Evolutionary conservation across 352 stramenopile species (phyloP).

Genomic region (Bremia lactucae): DNA sequence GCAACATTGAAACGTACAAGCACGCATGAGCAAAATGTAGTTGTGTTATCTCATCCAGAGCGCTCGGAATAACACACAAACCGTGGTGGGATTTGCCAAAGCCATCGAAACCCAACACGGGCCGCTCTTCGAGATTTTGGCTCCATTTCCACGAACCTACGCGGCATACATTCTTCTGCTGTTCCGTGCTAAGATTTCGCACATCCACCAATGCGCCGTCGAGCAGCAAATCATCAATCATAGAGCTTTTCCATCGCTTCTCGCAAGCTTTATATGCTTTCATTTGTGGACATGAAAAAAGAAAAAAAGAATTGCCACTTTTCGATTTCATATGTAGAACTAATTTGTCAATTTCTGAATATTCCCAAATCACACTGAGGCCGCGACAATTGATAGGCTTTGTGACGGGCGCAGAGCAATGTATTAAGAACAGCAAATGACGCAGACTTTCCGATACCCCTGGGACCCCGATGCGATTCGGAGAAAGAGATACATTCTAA

Average conservation of each 20-base stretch:
- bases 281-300: too few species aligned
- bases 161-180: slow-evolving; percentile 19
- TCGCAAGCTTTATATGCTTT: slow-evolving; percentile 55
- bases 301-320: too few species aligned
- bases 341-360: too few species aligned
- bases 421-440: too few species aligned
- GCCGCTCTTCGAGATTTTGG: slow-evolving; percentile 12
- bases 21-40: slow-evolving; percentile 41
- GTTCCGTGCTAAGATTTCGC: slow-evolving; percentile 17
- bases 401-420: too few species aligned
- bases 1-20: slow-evolving; percentile 29
- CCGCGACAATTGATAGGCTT: too few species aligned
- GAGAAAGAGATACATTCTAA: too few species aligned
- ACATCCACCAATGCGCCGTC: slow-evolving; percentile 38
- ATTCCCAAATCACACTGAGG: too few species aligned
- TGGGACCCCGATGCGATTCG: too few species aligned
- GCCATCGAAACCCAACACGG: slow-evolving; percentile 40
- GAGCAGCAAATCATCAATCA: slow-evolving; percentile 10
- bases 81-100: slow-evolving; percentile 37
- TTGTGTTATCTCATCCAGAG: slow-evolving; percentile 37
- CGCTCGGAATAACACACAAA: slow-evolving; percentile 60
- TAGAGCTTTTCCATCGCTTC: slow-evolving; percentile 57
- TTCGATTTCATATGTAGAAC: too few species aligned
- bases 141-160: slow-evolving; percentile 32
- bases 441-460: too few species aligned